Conservation (phyloP, 1,284 basidiomycete genomes). For the Schizopora paradoxa region DNA sequence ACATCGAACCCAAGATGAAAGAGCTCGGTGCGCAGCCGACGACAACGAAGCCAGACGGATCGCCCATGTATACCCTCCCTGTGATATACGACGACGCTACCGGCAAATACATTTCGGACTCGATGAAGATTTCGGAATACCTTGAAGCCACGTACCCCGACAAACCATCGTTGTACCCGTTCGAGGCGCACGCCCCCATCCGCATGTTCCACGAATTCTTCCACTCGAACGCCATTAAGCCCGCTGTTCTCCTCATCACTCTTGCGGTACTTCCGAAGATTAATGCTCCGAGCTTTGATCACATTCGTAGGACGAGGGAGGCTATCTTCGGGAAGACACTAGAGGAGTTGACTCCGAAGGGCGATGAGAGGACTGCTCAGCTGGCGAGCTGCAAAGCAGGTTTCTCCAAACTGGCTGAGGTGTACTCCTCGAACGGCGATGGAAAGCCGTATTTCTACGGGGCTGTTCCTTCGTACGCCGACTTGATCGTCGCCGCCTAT, state of each 20-base stretch:
- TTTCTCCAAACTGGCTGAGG: conserved; percentile 21
- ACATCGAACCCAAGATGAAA: conserved; percentile 19
- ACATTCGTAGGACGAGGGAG: conserved; percentile 19
- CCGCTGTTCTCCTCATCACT: too few species aligned
- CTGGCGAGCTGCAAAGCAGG: conserved; percentile 25
- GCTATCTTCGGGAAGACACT: conserved; percentile 4
- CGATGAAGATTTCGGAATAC: conserved; percentile 18
- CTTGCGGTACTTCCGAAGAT: conserved; percentile 18
- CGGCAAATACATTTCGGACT: conserved; percentile 18
- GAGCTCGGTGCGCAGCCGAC: conserved; percentile 17
- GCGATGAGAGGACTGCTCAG: conserved; percentile 14
- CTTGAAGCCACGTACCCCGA: conserved; percentile 20
- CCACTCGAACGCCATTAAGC: background rate
- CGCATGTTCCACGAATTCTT: conserved; percentile 22
- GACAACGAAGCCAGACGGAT: conserved; percentile 6
- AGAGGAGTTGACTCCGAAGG: background rate
- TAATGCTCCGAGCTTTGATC: conserved; percentile 27
- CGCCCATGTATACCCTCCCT: conserved; percentile 15
- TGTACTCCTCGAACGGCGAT: conserved; percentile 13
- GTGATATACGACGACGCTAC: conserved; percentile 18
- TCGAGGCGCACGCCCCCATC: conserved; percentile 7
- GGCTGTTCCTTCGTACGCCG: conserved; percentile 15
- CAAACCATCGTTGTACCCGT: conserved; percentile 15
- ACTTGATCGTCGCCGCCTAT: conserved; percentile 12
- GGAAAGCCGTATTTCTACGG: conserved; percentile 10